These are phyloP conservation scores for Lenwebbia sp. DNA, from an alignment of 345 rosid species.

Conservation along the genomic window DNA sequence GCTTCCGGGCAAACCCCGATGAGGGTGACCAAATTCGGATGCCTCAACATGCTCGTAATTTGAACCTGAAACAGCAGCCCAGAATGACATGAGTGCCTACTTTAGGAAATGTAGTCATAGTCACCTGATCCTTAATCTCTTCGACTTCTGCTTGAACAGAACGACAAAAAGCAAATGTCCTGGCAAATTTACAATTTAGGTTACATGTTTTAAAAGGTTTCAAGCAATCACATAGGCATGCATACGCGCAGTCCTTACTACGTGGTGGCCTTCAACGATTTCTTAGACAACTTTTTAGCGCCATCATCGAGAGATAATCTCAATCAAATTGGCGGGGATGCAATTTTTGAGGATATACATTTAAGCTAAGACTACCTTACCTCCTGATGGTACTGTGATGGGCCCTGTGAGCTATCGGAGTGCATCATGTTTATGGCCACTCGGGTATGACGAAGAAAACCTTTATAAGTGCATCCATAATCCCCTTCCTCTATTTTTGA, in stretches of 20 bases:
- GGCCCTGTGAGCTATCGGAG: conserved; percentile 2
- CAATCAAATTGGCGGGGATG: neutral
- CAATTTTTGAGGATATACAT: neutral
- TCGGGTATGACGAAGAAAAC: conserved; percentile 16
- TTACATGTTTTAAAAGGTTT: neutral
- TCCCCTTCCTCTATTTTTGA: conserved; percentile 18
- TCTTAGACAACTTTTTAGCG: neutral
- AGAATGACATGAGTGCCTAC: neutral
- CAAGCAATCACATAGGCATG: neutral
- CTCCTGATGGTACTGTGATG: conserved; percentile 11
- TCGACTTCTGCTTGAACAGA: neutral
- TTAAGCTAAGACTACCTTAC: neutral
- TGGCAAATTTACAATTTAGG: neutral
- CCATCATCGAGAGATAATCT: neutral
- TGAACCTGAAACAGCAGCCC: conserved; percentile 34
- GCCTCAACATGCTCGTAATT: conserved; percentile 64
- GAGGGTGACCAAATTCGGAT: conserved; percentile 75
- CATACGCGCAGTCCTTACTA: neutral
- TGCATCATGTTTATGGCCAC: conserved; percentile 24
- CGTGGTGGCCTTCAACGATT: neutral
- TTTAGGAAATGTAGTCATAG: neutral
- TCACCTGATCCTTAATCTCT: neutral
- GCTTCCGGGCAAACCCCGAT: conserved; percentile 87
- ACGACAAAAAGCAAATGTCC: neutral
- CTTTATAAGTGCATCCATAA: conserved; percentile 17